Conservation (phyloP, 2,329 filamentous ascomycete species). For the Sarocladium strictum region DNA sequence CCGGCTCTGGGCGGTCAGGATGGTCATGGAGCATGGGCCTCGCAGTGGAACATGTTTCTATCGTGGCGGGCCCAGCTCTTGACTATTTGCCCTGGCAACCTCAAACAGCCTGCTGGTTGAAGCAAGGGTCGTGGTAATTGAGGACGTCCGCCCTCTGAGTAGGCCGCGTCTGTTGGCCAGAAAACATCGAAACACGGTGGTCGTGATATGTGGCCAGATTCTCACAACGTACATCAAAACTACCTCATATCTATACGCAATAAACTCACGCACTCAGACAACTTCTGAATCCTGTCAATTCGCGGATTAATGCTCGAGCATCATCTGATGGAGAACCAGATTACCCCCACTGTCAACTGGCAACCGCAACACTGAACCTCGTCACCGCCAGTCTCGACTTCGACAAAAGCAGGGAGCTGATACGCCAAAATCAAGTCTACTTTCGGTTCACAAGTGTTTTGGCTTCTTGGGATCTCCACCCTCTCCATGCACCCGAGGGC, state of each 20-base stretch:
- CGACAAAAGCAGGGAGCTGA: neutral
- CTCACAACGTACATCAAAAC: neutral
- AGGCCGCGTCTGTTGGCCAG: neutral
- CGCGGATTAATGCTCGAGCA: neutral
- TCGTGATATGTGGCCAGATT: neutral
- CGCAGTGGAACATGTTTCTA: neutral
- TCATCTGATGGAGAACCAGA: neutral
- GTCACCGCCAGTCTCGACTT: conserved; percentile 4
- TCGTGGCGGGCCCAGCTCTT: neutral
- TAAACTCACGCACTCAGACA: neutral
- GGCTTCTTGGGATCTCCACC: neutral
- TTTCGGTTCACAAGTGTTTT: neutral
- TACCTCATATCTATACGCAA: neutral
- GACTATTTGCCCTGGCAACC: neutral
- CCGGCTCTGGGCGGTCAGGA: conserved; percentile 1
- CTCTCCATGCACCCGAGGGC: neutral
- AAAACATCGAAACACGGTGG: neutral
- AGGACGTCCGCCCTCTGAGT: neutral
- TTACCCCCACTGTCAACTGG: neutral
- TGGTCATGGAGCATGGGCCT: neutral
- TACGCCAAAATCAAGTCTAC: neutral
- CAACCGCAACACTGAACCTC: neutral
- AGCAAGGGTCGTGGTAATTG: neutral
- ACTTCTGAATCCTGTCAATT: neutral
- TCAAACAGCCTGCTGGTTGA: neutral